Conservation (phyloP, 371 early-diverging fungal genomes). For the Saksenaea vasiformis region DNA sequence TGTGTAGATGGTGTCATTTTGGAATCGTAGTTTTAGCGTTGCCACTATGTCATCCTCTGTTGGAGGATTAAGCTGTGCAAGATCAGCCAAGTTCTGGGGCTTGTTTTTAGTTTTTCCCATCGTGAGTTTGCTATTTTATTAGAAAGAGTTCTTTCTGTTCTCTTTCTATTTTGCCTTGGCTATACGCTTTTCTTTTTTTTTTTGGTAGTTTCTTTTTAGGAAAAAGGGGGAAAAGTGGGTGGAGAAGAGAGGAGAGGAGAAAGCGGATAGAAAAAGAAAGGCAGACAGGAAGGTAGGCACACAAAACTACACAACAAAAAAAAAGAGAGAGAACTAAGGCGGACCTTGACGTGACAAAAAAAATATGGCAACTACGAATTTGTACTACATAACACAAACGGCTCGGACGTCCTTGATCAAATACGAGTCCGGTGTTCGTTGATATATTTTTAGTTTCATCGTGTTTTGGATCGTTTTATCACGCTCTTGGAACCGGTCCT, state of each 20-base stretch:
- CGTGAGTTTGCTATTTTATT: constrained; percentile 7
- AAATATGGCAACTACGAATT: constrained; percentile 4
- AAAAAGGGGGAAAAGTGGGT: background rate
- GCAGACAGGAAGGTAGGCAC: background rate
- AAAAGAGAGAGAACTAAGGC: background rate
- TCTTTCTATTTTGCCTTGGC: constrained; percentile 5
- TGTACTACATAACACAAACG: constrained; percentile 5
- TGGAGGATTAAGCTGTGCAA: constrained; percentile 24
- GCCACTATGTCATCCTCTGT: constrained; percentile 48
- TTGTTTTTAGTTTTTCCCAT: constrained; percentile 25
- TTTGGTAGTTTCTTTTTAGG: background rate
- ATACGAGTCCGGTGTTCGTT: background rate
- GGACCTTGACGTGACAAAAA: constrained; percentile 5
- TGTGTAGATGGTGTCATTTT: constrained; percentile 61
- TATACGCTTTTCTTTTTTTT: background rate
- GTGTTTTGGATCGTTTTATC: background rate
- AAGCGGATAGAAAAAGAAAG: background rate
- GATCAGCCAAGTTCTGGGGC: constrained; percentile 29
- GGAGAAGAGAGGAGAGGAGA: constrained; percentile 10
- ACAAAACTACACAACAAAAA: background rate
- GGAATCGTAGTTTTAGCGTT: constrained; percentile 55
- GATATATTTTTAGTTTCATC: constrained; percentile 4
- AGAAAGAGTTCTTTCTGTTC: background rate
- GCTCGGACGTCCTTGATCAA: constrained; percentile 4
- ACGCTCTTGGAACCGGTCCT: background rate